Evolutionary conservation across 2,329 filamentous ascomycete species (phyloP).

Genomic region (Penicillium corylophilum): DNA sequence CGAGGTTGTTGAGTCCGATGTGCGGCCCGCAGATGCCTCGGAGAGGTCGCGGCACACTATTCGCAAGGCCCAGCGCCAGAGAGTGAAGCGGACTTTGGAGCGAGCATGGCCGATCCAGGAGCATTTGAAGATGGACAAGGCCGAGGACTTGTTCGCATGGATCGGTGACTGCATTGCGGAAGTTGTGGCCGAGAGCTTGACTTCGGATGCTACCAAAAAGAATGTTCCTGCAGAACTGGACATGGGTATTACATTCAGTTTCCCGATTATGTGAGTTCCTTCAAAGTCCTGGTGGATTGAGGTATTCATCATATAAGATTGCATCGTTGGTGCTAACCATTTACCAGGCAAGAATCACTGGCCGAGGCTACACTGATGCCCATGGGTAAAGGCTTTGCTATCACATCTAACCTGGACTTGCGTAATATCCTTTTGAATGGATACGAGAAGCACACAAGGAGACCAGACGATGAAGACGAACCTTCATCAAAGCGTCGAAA

Average conservation of each 20-base stretch:
- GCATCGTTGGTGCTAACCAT: constrained; percentile 13
- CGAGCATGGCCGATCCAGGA: constrained; percentile 56
- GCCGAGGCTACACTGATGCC: constrained; percentile 57
- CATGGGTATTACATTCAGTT: constrained; percentile 53
- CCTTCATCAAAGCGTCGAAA: constrained; percentile 47
- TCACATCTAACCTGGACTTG: constrained; percentile 55
- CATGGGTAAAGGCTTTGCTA: constrained; percentile 60
- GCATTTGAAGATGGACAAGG: constrained; percentile 63
- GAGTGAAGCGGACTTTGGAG: constrained; percentile 48
- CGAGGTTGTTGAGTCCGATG: constrained; percentile 40
- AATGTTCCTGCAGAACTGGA: constrained; percentile 46
- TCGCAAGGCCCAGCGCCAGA: constrained; percentile 48
- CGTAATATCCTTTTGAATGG: constrained; percentile 55
- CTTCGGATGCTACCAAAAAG: constrained; percentile 39
- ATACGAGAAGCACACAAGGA: constrained; percentile 53
- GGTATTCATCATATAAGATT: not conserved
- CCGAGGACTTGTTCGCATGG: constrained; percentile 76
- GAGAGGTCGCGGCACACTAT: constrained; percentile 45
- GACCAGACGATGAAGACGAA: constrained; percentile 37
- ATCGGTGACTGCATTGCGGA: constrained; percentile 74
- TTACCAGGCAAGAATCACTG: constrained; percentile 50
- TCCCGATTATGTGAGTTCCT: constrained; percentile 48
- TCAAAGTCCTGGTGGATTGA: not conserved
- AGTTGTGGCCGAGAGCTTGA: constrained; percentile 60
- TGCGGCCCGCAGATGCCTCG: constrained; percentile 30